Evolutionary conservation across 2,329 filamentous ascomycete genomes (phyloP), one percentile per base, ranked within the genome.

Genomic region (Fusarium bactridioides): DNA sequence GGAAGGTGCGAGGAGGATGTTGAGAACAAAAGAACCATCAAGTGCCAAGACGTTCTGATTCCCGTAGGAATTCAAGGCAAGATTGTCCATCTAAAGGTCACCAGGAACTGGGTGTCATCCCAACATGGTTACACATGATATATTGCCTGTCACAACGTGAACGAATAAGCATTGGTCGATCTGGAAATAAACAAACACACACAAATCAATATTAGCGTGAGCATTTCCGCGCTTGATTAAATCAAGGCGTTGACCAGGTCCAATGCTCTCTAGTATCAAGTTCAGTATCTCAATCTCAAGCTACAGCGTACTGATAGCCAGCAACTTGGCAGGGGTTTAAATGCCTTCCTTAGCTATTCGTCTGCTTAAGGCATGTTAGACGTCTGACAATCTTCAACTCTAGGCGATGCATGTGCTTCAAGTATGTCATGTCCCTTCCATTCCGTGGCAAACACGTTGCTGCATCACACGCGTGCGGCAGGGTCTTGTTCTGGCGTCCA

Each of bases 201-300:
- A 29, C 29, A 18, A 63, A 48, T 23, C 35, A 23, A 10, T 21
- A n/a, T 21, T 27, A 12, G 37, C 13, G 9, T 40, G 33, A 15
- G 13, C 11, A 38, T 33, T 27, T 16, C 21, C 27, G 21, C 38
- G 45, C 25, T 31, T 23, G 18, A 37, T 18, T 15, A 50, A 48
- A 25, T n/a, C 25, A 25, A 19, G 33, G 35, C 19, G 33, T 44
- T 23, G 12, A 21, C 16, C 29, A 21, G 19, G 19, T 29, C 57
- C n/a, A 18, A 53, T 62, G 40, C 29, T 45, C 27, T 66, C 43
- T 23, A 40, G 37, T 38, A 18, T 51, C 21, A 59, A 62, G 35
- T 69, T 43, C n/a, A 53, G 40, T 55, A 43, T 50, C 66, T 71
- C 45, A 53, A 29, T 62, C 53, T 70, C 25, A 40, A 59, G 51